Evolutionary conservation across 177 flowering plant genomes (phyloP).

Genomic region (Telopea speciosissima): DNA sequence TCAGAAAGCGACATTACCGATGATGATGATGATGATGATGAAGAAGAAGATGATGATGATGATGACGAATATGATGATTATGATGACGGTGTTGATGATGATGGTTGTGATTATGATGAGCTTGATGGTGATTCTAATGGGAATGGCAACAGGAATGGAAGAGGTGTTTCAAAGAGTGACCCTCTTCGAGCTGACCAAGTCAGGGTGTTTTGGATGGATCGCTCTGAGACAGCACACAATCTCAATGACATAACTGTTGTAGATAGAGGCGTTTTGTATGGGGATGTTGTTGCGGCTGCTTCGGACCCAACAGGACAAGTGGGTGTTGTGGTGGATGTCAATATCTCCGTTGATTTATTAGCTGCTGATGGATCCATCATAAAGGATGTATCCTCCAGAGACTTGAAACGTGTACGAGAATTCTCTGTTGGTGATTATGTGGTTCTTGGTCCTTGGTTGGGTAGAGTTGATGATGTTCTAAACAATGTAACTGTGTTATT

Average conservation of each 20-base stretch:
- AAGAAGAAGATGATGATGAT: background rate
- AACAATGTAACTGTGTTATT: slow-evolving; percentile 84
- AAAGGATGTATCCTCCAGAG: slow-evolving; percentile 52
- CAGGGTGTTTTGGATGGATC: slow-evolving; percentile 81
- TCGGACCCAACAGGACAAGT: slow-evolving; percentile 83
- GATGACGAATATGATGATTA: slow-evolving; percentile 12
- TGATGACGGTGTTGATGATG: slow-evolving; percentile 25
- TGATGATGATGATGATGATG: slow-evolving; percentile 46
- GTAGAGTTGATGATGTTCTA: slow-evolving; percentile 84
- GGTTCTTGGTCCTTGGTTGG: slow-evolving; percentile 88
- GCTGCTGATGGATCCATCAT: slow-evolving; percentile 49
- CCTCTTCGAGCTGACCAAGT: slow-evolving; percentile 68
- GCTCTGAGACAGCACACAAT: slow-evolving; percentile 48
- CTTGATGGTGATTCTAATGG: slow-evolving; percentile 25
- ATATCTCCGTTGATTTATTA: slow-evolving; percentile 62
- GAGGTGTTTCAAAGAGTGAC: slow-evolving; percentile 19
- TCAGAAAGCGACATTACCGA: slow-evolving; percentile 50
- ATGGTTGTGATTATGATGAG: slow-evolving; percentile 16
- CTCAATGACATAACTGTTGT: slow-evolving; percentile 49
- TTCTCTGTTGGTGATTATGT: slow-evolving; percentile 86
- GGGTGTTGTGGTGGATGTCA: slow-evolving; percentile 81
- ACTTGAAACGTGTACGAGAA: slow-evolving; percentile 72
- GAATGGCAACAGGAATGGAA: slow-evolving; percentile 19
- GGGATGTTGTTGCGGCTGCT: slow-evolving; percentile 84
- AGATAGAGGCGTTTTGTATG: slow-evolving; percentile 85